Evolutionary conservation across 2,329 filamentous ascomycete genomes (phyloP).

Genomic region (Elsinoe necatrix): DNA sequence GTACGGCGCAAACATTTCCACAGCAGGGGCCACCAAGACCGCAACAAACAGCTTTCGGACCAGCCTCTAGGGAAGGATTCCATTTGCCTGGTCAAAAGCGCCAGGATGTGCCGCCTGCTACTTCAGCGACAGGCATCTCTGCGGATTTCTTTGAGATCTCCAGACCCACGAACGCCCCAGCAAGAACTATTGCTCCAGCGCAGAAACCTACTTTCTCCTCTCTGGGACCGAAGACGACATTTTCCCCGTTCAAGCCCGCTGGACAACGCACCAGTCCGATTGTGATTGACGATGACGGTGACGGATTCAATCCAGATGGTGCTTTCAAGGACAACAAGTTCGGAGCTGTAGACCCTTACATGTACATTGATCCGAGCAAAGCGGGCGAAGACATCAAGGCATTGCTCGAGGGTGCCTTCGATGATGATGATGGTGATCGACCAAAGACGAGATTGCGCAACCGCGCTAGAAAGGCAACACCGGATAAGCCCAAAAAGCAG

Average conservation of each 20-base stretch:
- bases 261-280: conserved; percentile 36
- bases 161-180: conserved; percentile 40
- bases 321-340: conserved; percentile 42
- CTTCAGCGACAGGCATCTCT: conserved; percentile 8
- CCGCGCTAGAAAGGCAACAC: conserved; percentile 35
- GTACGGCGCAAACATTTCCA: conserved; percentile 8
- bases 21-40: conserved; percentile 15
- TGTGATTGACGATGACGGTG: conserved; percentile 36
- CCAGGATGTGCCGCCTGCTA: conserved; percentile 13
- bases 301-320: conserved; percentile 41
- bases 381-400: conserved; percentile 72
- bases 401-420: conserved; percentile 71
- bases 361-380: conserved; percentile 62
- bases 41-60: background rate
- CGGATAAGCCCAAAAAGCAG: conserved; percentile 21
- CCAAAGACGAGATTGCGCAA: conserved; percentile 37
- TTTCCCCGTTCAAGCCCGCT: conserved; percentile 42
- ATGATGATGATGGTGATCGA: conserved; percentile 60
- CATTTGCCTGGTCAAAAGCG: conserved; percentile 24
- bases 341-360: conserved; percentile 46
- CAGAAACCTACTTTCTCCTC: conserved; percentile 48
- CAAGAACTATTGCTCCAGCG: conserved; percentile 42
- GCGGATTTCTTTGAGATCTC: conserved; percentile 29
- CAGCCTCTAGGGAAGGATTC: conserved; percentile 19
- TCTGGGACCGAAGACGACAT: conserved; percentile 27